phyloP scores from a whole-genome alignment of 202 grass and related monocot genomes.

The Sporobolus alterniflorus region DNA sequence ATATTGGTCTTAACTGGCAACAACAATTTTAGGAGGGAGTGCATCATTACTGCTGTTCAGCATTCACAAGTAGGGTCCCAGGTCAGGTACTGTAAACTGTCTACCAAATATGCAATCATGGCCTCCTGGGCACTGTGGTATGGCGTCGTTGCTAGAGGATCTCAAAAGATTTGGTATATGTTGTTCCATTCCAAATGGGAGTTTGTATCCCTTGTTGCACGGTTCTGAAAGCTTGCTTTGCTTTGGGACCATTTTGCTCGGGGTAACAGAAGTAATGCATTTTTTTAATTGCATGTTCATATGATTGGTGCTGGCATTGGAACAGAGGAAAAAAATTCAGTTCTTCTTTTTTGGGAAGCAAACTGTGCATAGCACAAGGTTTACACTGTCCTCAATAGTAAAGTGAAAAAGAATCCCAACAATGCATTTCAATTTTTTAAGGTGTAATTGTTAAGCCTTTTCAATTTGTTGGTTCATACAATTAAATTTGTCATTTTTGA shows the following conservation, averaged over 20 bases:
- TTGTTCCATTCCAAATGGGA: neutral
- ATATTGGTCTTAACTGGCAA: too few species aligned
- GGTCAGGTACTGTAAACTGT: neutral
- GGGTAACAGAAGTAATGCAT: neutral
- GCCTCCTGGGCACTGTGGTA: neutral
- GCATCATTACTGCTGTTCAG: neutral
- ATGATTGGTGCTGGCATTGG: too few species aligned
- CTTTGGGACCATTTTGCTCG: neutral
- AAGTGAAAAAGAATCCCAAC: too few species aligned
- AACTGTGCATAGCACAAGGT: too few species aligned
- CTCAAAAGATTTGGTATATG: neutral
- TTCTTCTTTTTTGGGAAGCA: too few species aligned
- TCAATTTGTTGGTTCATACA: too few species aligned
- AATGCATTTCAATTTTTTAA: too few species aligned
- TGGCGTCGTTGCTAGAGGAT: neutral
- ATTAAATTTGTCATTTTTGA: too few species aligned
- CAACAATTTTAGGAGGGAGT: too few species aligned
- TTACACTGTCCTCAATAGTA: too few species aligned
- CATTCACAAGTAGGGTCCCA: neutral
- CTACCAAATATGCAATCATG: neutral
- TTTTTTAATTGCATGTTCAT: conserved; percentile 1
- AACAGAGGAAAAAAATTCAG: neutral
- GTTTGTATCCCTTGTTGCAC: neutral
- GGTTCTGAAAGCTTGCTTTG: neutral
- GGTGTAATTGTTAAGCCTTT: too few species aligned